Evolutionary conservation across 768 basidiomycete genomes (phyloP).

Genomic region (Baorangia bicolor): DNA sequence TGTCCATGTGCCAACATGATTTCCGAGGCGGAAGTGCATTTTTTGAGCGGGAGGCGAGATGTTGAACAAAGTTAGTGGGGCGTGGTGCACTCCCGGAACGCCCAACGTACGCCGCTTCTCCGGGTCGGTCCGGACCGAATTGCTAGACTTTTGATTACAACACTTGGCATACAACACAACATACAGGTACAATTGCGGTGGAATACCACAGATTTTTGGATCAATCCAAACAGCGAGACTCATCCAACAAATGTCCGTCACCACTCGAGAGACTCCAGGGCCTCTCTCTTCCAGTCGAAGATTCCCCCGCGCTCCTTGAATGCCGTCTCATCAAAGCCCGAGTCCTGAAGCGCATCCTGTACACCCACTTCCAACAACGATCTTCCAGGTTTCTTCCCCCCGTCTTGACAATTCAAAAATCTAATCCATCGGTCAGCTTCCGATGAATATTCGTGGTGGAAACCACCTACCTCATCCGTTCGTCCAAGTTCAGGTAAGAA

Average conservation of each 20-base stretch:
- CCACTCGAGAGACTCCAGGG: not conserved
- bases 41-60: not conserved
- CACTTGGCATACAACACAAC: not conserved
- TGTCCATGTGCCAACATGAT: not conserved
- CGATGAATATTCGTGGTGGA: not conserved
- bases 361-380: slow-evolving; percentile 37
- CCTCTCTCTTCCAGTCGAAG: slow-evolving; percentile 36
- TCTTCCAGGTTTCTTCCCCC: slow-evolving; percentile 30
- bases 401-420: slow-evolving; percentile 37
- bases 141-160: no score
- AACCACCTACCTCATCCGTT: slow-evolving; percentile 35
- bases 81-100: no score
- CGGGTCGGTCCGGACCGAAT: not conserved
- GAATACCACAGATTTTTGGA: not conserved
- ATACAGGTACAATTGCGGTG: not conserved
- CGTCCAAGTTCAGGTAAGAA: slow-evolving; percentile 40
- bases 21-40: not conserved
- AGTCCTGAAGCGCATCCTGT: slow-evolving; percentile 31
- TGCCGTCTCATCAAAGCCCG: slow-evolving; percentile 34
- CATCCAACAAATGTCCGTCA: not conserved
- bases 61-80: no score
- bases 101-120: no score
- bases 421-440: slow-evolving; percentile 8
- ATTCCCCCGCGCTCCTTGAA: slow-evolving; percentile 35
- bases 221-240: not conserved